Evolutionary conservation across 371 early-diverging fungal species (phyloP).

Genomic region (Coemansia sp.): DNA sequence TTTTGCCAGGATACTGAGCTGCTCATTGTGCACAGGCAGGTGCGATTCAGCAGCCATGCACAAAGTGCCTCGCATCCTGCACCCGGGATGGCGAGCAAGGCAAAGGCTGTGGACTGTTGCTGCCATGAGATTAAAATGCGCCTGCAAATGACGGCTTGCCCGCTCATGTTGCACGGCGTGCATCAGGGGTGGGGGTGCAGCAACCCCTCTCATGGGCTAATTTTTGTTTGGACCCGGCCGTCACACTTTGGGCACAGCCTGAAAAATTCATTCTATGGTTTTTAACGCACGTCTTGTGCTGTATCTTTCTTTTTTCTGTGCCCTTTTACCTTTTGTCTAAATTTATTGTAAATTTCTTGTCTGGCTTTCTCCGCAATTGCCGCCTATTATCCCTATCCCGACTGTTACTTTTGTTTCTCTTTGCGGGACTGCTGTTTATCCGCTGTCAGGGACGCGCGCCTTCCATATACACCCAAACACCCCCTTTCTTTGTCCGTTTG

Average conservation of each 20-base stretch:
- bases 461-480: neutral
- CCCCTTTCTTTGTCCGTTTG: neutral
- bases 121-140: neutral
- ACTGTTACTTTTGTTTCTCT: neutral
- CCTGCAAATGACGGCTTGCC: neutral
- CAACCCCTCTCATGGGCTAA: neutral
- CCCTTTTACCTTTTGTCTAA: neutral
- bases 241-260: constrained; percentile 2
- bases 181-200: neutral
- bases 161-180: constrained; percentile 16
- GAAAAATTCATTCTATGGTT: neutral
- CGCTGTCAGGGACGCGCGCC: neutral
- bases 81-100: neutral
- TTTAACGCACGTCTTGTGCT: neutral
- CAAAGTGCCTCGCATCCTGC: neutral
- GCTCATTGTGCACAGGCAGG: neutral
- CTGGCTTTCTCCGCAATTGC: neutral
- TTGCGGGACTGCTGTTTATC: neutral
- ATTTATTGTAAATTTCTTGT: neutral
- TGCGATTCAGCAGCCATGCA: neutral
- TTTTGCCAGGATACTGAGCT: neutral
- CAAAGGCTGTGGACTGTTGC: neutral
- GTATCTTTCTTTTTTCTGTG: neutral
- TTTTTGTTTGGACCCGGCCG: neutral
- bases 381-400: neutral